Evolutionary conservation across 306 rosid species (phyloP), one percentile per base, ranked within the genome.

Genomic region (Styphnolobium japonicum): DNA sequence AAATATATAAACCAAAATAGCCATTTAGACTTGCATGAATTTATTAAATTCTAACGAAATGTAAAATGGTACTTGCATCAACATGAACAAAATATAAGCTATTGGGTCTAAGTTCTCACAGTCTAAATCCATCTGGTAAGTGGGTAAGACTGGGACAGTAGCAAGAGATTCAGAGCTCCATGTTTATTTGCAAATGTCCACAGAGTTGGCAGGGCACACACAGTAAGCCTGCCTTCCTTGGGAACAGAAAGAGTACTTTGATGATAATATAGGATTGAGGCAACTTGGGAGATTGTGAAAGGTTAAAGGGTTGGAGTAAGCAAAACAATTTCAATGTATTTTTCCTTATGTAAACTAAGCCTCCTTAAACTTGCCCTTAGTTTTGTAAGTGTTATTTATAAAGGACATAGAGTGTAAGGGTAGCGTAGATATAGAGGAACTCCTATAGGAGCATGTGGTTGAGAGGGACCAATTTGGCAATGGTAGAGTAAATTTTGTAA

Each of bases 101-200:
- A 15, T 6, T 51, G 64, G 31, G 76, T 71, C 43, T 43, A 51
- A 73, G 68, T 42, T 49, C 6, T 14, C 73, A 4, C 37, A 55
- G 29, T 58, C 39, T 43, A 10, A 64, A 39, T 75, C 57, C 39
- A 68, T 57, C 36, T 23, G 15, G 71, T 48, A 48, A 70, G 83
- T 39, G 71, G 66, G 68, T 69, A 3, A 1, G 73, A 75, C 72
- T 82, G 80, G 61, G 86, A 90, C 88, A 92, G 78, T 62, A 82
- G 83, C 89, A 89, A 92, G 89, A 83, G 88, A 81, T 92, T 94
- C 93, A 85, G 96, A 85, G 98, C 84, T 90, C 75, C 73, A 77
- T 80, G 82, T 68, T 74, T 81, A 48, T 74, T 76, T 76, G 86
- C 75, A 77, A 65, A 77, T 77, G 83, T 71, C 61, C 60, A 80